Evolutionary conservation across 2,329 filamentous ascomycete species (phyloP), one percentile per base, ranked within the genome.

Genomic region (Lasiodiplodia theobromae): DNA sequence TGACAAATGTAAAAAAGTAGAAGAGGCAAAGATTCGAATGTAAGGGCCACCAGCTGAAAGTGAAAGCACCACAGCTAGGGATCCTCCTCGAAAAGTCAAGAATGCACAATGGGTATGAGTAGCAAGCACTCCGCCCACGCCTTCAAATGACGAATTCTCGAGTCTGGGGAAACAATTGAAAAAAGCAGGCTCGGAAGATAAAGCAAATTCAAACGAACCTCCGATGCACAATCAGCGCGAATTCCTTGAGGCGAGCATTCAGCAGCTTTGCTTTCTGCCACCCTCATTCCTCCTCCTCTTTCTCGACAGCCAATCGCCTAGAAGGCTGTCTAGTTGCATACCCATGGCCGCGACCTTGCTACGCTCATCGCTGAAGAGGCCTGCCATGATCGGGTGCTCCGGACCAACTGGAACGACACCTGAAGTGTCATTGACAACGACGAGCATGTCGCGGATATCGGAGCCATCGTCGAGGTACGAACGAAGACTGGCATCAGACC

Each of bases 391-490:
- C 0, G 95, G 95, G 78, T 98, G 94, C 68, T 97, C 93, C n/a
- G 88, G 86, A 1, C 91, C 88, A 8, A 91, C 92, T 21, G 93
- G 92, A 52, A 89, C 87, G 18, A 96, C 89, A 69, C 94, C 92
- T 16, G 89, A 92, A 78, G 94, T 97, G 80, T 98, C 94, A 77
- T 97, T 94, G 34, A 99, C 93, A 70, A 99, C 92, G 47, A 94
- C 87, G 64, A 98, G 86, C 77, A 98, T 87, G 77, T 99, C 95
- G 63, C 93, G 89, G 72, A 99, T 93, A 71, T 97, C 93, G 40
- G 90, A 90, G 70, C 93, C 89, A 73, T 96, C 93, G 72, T 98
- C 95, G 74, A 98, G 91, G 81, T 97, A 99, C 16, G 92, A 91
- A 69, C 93, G 89, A 34, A 99, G 86, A 73, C 89, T 92, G 68